These are phyloP conservation scores for Sutorius australiensis DNA, from an alignment of 768 basidiomycete genomes.

Conservation along the genomic window DNA sequence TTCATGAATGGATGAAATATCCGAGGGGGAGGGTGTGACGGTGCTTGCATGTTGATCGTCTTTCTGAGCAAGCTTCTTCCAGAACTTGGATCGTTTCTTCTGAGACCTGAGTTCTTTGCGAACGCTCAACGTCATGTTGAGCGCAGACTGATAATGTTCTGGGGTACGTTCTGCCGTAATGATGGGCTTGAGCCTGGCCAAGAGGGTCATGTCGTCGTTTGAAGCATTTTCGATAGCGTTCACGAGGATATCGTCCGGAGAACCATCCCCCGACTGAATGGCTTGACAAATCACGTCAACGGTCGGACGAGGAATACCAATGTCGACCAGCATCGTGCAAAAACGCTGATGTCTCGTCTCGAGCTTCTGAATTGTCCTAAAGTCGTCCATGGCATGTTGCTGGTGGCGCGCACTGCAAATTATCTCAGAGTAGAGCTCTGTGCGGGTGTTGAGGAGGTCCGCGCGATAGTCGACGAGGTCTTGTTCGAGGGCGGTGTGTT, in stretches of 20 bases:
- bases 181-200: constrained; percentile 40
- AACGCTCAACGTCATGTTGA: constrained; percentile 42
- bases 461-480: constrained; percentile 27
- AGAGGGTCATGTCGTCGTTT: constrained; percentile 36
- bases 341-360: constrained; percentile 25
- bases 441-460: constrained; percentile 29
- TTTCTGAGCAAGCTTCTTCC: constrained; percentile 42
- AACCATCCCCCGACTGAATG: constrained; percentile 28
- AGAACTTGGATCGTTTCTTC: constrained; percentile 44
- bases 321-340: constrained; percentile 21
- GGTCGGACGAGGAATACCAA: constrained; percentile 25
- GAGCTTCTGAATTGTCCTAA: constrained; percentile 26
- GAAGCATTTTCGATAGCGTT: constrained; percentile 43
- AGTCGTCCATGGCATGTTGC: constrained; percentile 20
- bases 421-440: constrained; percentile 30
- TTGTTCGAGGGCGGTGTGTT: constrained; percentile 20
- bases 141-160: constrained; percentile 44
- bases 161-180: constrained; percentile 35
- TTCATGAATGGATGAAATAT: constrained; percentile 28
- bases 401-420: constrained; percentile 24
- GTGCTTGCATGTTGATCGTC: constrained; percentile 17
- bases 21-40: constrained; percentile 31
- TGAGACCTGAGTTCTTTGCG: constrained; percentile 42
- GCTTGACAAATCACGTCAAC: constrained; percentile 22
- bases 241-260: constrained; percentile 41